Evolutionary conservation across 2,329 filamentous ascomycete species (phyloP).

Genomic region (Verticillium dahliae): DNA sequence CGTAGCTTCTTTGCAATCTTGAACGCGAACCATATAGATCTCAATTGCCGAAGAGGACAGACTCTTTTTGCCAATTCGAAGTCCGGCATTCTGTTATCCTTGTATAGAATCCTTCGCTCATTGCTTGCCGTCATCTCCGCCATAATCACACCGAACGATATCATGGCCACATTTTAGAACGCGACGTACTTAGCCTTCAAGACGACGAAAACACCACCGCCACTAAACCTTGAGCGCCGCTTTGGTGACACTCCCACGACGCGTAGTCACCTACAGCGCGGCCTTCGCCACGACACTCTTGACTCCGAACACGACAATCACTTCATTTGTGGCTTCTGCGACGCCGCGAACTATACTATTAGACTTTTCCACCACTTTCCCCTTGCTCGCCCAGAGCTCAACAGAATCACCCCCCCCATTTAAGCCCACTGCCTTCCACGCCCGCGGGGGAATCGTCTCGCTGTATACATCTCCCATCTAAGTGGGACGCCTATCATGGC

Average conservation of each 20-base stretch:
- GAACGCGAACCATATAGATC: not conserved
- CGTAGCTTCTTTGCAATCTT: not conserved
- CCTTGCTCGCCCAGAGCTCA: conserved; percentile 3
- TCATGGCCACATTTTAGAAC: not conserved
- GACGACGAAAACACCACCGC: not conserved
- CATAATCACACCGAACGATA: not conserved
- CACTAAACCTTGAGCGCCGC: not conserved
- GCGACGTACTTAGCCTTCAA: not conserved
- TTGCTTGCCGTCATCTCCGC: not conserved
- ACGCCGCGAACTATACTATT: not conserved
- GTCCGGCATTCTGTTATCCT: not conserved
- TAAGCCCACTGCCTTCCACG: conserved; percentile 9
- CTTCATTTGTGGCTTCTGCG: not conserved
- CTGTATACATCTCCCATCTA: conserved; percentile 6
- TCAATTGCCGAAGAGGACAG: not conserved
- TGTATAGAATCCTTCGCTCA: not conserved
- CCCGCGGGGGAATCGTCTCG: conserved; percentile 3
- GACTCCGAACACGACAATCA: not conserved
- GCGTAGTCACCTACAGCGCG: not conserved
- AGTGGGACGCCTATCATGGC: conserved; percentile 18
- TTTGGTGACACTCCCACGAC: not conserved
- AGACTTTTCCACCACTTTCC: not conserved
- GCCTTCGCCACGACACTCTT: not conserved
- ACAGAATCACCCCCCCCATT: conserved; percentile 12
- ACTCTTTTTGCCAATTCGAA: not conserved